Percentiles rank a stretch among this genome's conserved stretches.
Evolutionary conservation across 495 filamentous ascomycete species (phyloP).

Genomic region (Staphylotrichum longicolle): DNA sequence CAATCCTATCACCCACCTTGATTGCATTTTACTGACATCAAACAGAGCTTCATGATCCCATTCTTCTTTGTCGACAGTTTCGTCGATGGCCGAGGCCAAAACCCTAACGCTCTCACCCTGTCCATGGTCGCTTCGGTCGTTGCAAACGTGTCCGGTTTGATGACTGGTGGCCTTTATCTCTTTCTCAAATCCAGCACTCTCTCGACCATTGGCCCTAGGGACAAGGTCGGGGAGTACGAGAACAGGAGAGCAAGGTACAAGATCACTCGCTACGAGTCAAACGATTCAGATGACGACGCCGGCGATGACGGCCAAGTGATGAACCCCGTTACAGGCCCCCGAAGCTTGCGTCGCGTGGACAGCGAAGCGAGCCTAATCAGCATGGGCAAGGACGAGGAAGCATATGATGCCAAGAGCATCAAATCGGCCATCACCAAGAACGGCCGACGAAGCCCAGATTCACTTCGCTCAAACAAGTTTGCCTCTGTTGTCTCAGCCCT

Average conservation of each 20-base stretch:
- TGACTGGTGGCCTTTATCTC: slow-evolving; percentile 49
- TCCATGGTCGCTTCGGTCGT: slow-evolving; percentile 49
- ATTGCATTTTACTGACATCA: slow-evolving; percentile 19
- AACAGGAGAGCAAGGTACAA: slow-evolving; percentile 37
- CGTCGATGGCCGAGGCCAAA: slow-evolving; percentile 23
- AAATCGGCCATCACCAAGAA: slow-evolving; percentile 19
- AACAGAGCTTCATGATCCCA: slow-evolving; percentile 42
- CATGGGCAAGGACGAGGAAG: slow-evolving; percentile 33
- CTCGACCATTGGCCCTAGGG: slow-evolving; percentile 41
- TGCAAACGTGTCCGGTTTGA: slow-evolving; percentile 48
- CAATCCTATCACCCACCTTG: background rate
- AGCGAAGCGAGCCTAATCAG: slow-evolving; percentile 37
- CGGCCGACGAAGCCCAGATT: slow-evolving; percentile 29
- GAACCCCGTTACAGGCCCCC: slow-evolving; percentile 29
- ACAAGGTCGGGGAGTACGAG: slow-evolving; percentile 44
- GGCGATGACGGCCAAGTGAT: slow-evolving; percentile 33
- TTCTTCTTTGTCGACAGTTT: slow-evolving; percentile 45
- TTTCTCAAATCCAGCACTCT: slow-evolving; percentile 48
- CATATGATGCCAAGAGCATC: slow-evolving; percentile 14
- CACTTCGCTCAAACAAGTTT: slow-evolving; percentile 37
- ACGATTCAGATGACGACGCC: slow-evolving; percentile 22
- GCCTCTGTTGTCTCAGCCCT: slow-evolving; percentile 24
- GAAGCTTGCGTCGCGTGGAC: slow-evolving; percentile 32
- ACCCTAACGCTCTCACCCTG: slow-evolving; percentile 35
- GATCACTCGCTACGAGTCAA: slow-evolving; percentile 24